Base-by-base conservation (phyloP, 371 early-diverging fungal genomes). In the Mucor ambiguus region DNA sequence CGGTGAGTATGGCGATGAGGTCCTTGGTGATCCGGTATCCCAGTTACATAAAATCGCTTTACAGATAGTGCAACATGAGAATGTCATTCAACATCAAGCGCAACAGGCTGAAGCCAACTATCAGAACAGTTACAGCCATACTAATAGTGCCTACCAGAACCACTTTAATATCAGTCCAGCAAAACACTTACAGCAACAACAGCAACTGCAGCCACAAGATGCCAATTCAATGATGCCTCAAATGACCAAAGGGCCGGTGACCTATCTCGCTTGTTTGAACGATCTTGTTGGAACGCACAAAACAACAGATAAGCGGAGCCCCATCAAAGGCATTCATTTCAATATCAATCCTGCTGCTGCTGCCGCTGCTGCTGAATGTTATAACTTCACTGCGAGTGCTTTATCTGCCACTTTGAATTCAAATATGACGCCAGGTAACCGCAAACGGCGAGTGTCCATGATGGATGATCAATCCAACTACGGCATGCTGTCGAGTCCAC, bases 41-140 rank as follows among this genome's bases (percentile, higher is more conserved):
- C 96, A 95, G 73, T 80, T 96, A 48, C 95, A 96, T 81, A 95
- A 95, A 79, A 88, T 95, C 5, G 93, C 95, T 0, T 88, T 96
- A 68, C 91, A 95, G 77, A 85, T 93, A 60, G 84, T 86, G 7
- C 83, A 85, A 41, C 77, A 81, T 35, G 71, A 75, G 11, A 60
- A 73, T 4, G 57, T 70, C 29, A 61, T 77, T 10, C 66, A 71
- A 10, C 54, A 82, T 12, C 58, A 33, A 22, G 37, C 33, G 3
- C 58, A 58, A 35, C 58, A 58, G 57, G 54, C 58, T 14, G 80
- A 83, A 10, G 75, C 76, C n/a, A 63, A 61, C 22, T 59, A n/a
- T 60, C 75, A 32, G 63, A 67, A 69, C 62, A 77, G 11, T 41
- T 54, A 54, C 30, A 55, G 28, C 37, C 18, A 46, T 4, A 43